These are phyloP conservation scores for Lepidium africanum DNA, from an alignment of 345 rosid species.

Conservation along the genomic window DNA sequence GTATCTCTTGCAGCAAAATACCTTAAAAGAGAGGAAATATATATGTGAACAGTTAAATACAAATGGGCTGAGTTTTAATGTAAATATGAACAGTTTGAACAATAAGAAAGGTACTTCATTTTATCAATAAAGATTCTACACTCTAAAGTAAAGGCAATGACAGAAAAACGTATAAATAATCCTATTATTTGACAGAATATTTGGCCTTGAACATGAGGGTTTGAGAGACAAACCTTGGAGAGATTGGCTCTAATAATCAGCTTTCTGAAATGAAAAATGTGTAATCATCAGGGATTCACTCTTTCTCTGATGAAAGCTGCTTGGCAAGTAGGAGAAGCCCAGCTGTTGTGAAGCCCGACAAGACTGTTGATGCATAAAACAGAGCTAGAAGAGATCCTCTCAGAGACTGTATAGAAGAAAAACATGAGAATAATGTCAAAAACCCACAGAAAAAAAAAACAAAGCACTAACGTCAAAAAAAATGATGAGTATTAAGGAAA, in stretches of 20 bases:
- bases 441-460: not conserved
- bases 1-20: too few species aligned
- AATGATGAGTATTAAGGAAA: not conserved
- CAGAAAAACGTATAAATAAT: not conserved
- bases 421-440: not conserved
- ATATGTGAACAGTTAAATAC: too few species aligned
- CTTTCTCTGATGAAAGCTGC: slow-evolving; percentile 51
- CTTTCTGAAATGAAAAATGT: not conserved
- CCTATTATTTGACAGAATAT: not conserved
- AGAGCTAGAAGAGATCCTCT: slow-evolving; percentile 61
- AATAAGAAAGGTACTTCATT: too few species aligned
- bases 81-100: too few species aligned
- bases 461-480: not conserved
- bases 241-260: not conserved
- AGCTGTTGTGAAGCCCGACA: slow-evolving; percentile 49
- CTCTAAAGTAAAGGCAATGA: too few species aligned
- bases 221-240: not conserved
- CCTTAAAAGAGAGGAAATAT: too few species aligned
- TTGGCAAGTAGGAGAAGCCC: slow-evolving; percentile 66
- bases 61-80: too few species aligned
- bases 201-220: not conserved
- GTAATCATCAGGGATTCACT: slow-evolving; percentile 27
- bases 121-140: too few species aligned
- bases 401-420: slow-evolving; percentile 51
- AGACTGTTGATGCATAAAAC: slow-evolving; percentile 52